Percentiles rank a stretch among this genome's conserved stretches.
Conservation (phyloP, 1,284 basidiomycete genomes). For the Cerioporus squamosus region DNA sequence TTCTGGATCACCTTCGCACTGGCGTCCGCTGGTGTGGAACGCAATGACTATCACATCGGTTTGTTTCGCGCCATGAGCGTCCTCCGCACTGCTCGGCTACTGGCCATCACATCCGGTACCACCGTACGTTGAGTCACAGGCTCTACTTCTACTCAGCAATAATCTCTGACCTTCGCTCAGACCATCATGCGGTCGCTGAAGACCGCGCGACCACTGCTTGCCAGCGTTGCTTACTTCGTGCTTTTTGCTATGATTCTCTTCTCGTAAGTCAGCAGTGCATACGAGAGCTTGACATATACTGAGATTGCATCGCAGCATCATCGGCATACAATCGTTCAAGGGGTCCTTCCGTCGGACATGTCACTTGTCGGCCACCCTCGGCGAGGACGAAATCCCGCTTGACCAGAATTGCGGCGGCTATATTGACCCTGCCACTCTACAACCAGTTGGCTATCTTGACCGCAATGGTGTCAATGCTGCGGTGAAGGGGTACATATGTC, state of each 20-base stretch:
- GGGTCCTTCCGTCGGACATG: slow-evolving; percentile 80
- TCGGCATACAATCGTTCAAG: slow-evolving; percentile 90
- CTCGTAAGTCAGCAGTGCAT: slow-evolving; percentile 58
- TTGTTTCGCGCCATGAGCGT: slow-evolving; percentile 92
- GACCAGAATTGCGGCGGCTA: slow-evolving; percentile 80
- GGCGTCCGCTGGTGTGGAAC: slow-evolving; percentile 69
- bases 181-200: slow-evolving; percentile 96
- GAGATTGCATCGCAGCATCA: slow-evolving; percentile 57
- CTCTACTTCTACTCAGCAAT: neutral
- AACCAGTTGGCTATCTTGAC: slow-evolving; percentile 51
- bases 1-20: slow-evolving; percentile 87
- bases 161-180: slow-evolving; percentile 38
- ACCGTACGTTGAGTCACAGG: slow-evolving; percentile 55
- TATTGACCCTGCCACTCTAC: slow-evolving; percentile 61
- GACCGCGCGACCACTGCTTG: slow-evolving; percentile 85
- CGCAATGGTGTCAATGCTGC: slow-evolving; percentile 38
- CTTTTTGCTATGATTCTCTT: slow-evolving; percentile 91
- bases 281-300: neutral
- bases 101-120: slow-evolving; percentile 92
- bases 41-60: slow-evolving; percentile 73
- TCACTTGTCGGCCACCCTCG: slow-evolving; percentile 53
- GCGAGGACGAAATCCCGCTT: slow-evolving; percentile 51
- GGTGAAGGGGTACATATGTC: slow-evolving; percentile 83
- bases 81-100: slow-evolving; percentile 80
- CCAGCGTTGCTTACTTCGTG: slow-evolving; percentile 91